Evolutionary conservation across 768 basidiomycete species (phyloP).

Genomic region (Baorangia bicolor): DNA sequence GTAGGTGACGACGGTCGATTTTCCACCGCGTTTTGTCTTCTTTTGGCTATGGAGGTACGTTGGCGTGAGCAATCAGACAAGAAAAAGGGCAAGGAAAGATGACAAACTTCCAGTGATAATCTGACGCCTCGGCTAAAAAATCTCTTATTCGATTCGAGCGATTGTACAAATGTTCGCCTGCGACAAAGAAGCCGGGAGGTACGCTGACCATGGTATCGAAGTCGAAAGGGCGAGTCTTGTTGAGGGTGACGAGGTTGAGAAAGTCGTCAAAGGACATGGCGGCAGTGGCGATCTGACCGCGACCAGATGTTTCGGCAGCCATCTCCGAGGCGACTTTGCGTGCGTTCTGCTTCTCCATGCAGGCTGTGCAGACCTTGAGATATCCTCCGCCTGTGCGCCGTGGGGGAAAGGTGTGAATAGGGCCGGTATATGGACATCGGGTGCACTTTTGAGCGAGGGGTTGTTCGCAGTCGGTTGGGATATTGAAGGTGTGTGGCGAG

Average conservation of each 20-base stretch:
- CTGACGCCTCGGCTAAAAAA: conserved; percentile 33
- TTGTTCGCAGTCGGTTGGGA: conserved; percentile 15
- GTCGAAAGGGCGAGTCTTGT: conserved; percentile 33
- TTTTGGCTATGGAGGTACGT: conserved; percentile 23
- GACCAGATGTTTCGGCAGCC: conserved; percentile 27
- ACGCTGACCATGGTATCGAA: conserved; percentile 37
- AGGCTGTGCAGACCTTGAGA: conserved; percentile 33
- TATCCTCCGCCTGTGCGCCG: conserved; percentile 32
- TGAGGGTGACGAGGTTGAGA: conserved; percentile 32
- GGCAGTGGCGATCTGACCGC: conserved; percentile 36
- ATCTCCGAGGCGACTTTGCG: conserved; percentile 33
- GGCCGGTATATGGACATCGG: conserved; percentile 32
- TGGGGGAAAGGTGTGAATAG: conserved; percentile 27
- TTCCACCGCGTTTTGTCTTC: conserved; percentile 36
- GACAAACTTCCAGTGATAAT: conserved; percentile 37
- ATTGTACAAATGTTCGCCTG: conserved; percentile 35
- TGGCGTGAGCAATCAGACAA: background rate
- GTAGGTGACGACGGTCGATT: conserved; percentile 36
- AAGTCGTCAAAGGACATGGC: conserved; percentile 36
- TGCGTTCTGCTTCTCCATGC: conserved; percentile 36
- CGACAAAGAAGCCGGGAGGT: conserved; percentile 31
- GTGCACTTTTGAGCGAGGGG: conserved; percentile 31
- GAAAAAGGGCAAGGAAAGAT: background rate
- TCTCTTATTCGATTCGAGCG: conserved; percentile 37
- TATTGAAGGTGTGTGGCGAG: conserved; percentile 22